Base-by-base conservation (phyloP, 495 filamentous ascomycete genomes). In the Sporormia fimetaria region DNA sequence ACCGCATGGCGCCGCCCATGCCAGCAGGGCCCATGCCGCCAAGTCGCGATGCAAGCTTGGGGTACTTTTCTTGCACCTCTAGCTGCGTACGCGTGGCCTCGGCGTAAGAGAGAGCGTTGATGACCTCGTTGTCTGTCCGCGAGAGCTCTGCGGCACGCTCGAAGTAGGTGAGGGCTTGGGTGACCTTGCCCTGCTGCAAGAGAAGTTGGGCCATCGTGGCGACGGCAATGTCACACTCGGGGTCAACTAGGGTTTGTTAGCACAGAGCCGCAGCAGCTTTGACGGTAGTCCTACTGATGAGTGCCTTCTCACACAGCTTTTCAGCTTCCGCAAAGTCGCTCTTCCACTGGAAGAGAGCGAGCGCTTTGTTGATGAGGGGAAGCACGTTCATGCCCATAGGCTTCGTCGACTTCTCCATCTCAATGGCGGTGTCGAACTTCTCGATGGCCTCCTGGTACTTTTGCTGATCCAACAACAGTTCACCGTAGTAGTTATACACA, bases 161-260 rank as follows among this genome's bases (percentile, higher is more conserved):
- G 52, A 99, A 99, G 67, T 96, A 96, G 63, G 83, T 85, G 30
- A 99, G 76, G 2, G 90, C 90, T 43, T 95, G 83, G 14, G 78
- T 83, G 25, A 96, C 92, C 67, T 94, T 94, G 56, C 88, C 88
- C 66, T 96, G 90, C 58, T 99, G 92, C 15, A 99, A 72, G 20
- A 96, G 76, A n/a, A 99, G 71, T 62, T 99, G 90, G 4, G 90
- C 90, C 90, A 99, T 96, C 29, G 90, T 99, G 29, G 92, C 90
- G 15, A 99, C 90, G 33, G 90, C 90, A 55, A 99, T 96, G 57
- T 99, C 90, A 58, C 90, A 96, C 60, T 99, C 90, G 22, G 92
- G 90, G 57, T 99, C 90, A 56, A 99, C 87, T 94, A 26, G n/a
- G 11, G 24, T 2, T 23, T 49, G 30, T 49, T 38, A 38, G 46